Evolutionary conservation across 495 filamentous ascomycete species (phyloP), one percentile per base, ranked within the genome.

Genomic region (Bacidia gigantensis): DNA sequence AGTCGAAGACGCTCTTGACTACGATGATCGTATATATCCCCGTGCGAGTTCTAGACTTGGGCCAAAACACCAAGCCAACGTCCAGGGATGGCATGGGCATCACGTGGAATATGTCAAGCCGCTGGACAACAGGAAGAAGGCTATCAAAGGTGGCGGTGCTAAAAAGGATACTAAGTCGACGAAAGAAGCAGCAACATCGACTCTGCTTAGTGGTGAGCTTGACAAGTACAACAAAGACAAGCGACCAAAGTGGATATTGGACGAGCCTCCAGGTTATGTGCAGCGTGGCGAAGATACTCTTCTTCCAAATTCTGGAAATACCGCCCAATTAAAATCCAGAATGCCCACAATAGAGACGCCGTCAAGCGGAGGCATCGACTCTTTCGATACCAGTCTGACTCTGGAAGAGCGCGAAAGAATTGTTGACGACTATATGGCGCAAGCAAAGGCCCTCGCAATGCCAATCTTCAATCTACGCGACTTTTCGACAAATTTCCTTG

Each of bases 21-120:
- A 94, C 62, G 93, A 99, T 60, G 92, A 99, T 65, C 85, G 93
- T 46, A 97, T 97, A 54, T 97, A 96, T 58, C 92, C 92, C 18
- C 83, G 93, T 51, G 92, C 92, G 21, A 92, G 87, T 60, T 97
- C 92, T 51, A 84, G 93, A 10, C 67, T 97, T 25, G 93, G 93
- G 11, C 85, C 90, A 3, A 80, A 87, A 45, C 89, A 96, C 65
- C 92, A 99, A 70, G 92, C 92, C 1, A 80, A 81, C 58, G 87
- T 95, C 39, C 72, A 72, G 42, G 69, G 80, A 9, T 99, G 92
- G 92, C 80, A 77, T 45, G 93, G 93, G 5, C 78, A 77, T 51
- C 80, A 87, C 2, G 82, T 99, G 38, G 77, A 94, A 63, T 84
- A 93, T 41, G 87, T 94, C 50, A 97, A 96, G 64, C 80, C 89